A percentile compares a stretch with the other conserved stretches of the same genome.
These are phyloP conservation scores for Malus asiatica DNA, from an alignment of 306 rosid genomes.

Conservation along the genomic window DNA sequence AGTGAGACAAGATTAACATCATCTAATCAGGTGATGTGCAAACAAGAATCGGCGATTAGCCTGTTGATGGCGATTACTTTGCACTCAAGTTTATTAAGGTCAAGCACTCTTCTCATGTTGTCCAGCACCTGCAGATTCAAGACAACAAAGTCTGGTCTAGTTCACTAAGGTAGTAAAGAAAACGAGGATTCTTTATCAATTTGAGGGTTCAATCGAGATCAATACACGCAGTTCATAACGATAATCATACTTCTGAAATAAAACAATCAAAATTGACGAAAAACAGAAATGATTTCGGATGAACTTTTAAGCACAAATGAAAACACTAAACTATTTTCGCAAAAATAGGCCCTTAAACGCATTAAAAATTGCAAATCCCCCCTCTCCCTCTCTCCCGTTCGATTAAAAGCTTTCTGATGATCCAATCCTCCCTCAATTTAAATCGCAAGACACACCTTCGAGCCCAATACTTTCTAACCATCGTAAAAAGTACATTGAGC, in stretches of 20 bases:
- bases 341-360: not conserved
- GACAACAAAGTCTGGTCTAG: slow-evolving; percentile 4
- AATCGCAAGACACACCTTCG: too few relatives aligned
- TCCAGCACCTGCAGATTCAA: slow-evolving; percentile 63
- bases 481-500: not conserved
- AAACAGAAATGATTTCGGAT: not conserved
- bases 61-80: slow-evolving; percentile 30
- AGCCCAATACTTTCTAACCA: not conserved
- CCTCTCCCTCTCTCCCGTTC: too few relatives aligned
- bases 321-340: not conserved
- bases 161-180: not conserved
- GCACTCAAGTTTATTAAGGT: slow-evolving; percentile 63
- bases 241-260: not conserved
- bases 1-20: not conserved
- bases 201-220: not conserved
- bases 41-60: not conserved
- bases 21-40: not conserved
- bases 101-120: slow-evolving; percentile 67
- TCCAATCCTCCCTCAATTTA: too few relatives aligned
- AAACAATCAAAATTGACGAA: not conserved
- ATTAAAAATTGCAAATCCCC: not conserved
- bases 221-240: not conserved
- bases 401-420: not conserved
- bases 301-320: not conserved
- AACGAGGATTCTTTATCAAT: not conserved